These are phyloP conservation scores for Penicillium sp. DNA, from an alignment of 2,329 filamentous ascomycete genomes.

Conservation along the genomic window DNA sequence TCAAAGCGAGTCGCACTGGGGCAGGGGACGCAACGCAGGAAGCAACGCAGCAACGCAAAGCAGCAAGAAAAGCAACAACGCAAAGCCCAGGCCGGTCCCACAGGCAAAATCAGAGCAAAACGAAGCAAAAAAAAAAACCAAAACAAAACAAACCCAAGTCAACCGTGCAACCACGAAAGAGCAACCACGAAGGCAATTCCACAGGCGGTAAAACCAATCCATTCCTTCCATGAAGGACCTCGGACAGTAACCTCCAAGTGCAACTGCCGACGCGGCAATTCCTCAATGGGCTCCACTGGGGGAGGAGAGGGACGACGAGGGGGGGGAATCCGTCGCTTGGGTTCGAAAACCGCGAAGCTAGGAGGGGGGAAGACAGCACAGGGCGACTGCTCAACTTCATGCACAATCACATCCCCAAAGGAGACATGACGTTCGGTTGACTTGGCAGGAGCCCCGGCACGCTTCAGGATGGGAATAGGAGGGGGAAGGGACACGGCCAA, in stretches of 20 bases:
- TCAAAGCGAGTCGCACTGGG: not conserved
- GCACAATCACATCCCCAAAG: not conserved
- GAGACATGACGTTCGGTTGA: not conserved
- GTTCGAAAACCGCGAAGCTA: not conserved
- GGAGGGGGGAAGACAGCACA: slow-evolving; percentile 1
- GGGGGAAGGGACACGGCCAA: not conserved
- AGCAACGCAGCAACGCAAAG: not conserved
- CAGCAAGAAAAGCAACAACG: not conserved
- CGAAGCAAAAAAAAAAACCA: not conserved
- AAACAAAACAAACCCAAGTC: not conserved
- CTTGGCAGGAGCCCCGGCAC: not conserved
- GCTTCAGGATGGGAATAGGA: slow-evolving; percentile 5
- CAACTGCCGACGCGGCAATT: not conserved
- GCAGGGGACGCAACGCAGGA: not conserved
- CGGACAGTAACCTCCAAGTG: not conserved
- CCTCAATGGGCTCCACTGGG: not conserved
- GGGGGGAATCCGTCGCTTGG: not conserved
- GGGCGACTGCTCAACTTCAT: not conserved
- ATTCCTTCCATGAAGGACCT: not conserved
- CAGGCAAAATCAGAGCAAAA: not conserved
- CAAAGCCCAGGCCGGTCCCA: slow-evolving; percentile 2
- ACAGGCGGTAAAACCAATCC: not conserved
- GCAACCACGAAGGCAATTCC: not conserved
- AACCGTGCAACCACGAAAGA: not conserved
- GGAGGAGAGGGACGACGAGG: not conserved